phyloP scores from a whole-genome alignment of 306 rosid genomes.

The Begonia loranthoides region DNA sequence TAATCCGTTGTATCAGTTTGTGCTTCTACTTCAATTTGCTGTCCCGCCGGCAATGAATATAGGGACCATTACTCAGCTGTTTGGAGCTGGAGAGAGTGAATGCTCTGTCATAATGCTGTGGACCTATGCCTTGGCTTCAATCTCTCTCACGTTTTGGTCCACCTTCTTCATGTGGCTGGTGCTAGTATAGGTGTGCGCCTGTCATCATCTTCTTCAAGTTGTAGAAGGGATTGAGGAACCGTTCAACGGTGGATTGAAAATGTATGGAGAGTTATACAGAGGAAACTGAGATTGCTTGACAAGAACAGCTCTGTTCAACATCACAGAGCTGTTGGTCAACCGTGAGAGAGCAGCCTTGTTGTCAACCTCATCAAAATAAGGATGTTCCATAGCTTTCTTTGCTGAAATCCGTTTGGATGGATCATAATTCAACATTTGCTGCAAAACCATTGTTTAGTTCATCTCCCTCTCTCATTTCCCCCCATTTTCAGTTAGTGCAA shows the following conservation, averaged over 20 bases:
- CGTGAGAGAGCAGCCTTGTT: slow-evolving; percentile 16
- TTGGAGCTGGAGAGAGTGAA: slow-evolving; percentile 65
- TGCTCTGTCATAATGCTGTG: slow-evolving; percentile 61
- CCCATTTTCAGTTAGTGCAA: neutral
- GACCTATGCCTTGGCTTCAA: slow-evolving; percentile 51
- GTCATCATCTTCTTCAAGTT: too few relatives aligned
- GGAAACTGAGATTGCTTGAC: too few relatives aligned
- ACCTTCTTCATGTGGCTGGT: slow-evolving; percentile 62
- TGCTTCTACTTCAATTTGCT: slow-evolving; percentile 71
- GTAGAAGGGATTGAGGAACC: too few relatives aligned
- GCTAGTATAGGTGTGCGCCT: slow-evolving; percentile 6
- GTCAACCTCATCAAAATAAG: slow-evolving; percentile 39
- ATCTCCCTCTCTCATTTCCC: too few relatives aligned
- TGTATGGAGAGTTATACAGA: too few relatives aligned
- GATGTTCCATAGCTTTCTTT: slow-evolving; percentile 79
- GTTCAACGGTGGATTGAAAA: too few relatives aligned
- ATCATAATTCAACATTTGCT: slow-evolving; percentile 78
- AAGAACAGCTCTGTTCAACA: too few relatives aligned
- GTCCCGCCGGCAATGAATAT: slow-evolving; percentile 77
- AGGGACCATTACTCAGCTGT: slow-evolving; percentile 63
- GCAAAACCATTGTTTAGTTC: slow-evolving; percentile 3
- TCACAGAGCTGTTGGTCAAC: neutral
- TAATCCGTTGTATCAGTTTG: slow-evolving; percentile 63
- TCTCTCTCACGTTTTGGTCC: slow-evolving; percentile 68
- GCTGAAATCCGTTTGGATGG: slow-evolving; percentile 59